Percentiles rank a stretch among this genome's conserved stretches.
Evolutionary conservation across 2,329 filamentous ascomycete species (phyloP).

Genomic region (Parascedosporium putredinis): DNA sequence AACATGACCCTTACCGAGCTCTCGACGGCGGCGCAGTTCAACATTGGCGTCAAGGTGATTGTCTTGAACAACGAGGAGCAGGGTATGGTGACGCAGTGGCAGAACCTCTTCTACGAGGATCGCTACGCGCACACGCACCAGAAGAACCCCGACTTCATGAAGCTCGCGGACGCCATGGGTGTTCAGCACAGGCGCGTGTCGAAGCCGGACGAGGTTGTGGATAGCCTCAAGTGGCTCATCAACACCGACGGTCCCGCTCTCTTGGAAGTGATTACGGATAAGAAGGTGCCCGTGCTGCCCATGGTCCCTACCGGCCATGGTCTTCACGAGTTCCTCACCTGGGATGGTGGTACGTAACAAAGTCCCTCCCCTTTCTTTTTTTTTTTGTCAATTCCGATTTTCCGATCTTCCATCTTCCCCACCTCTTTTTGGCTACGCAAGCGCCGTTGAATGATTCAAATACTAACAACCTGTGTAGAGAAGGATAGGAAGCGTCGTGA

Average conservation of each 20-base stretch:
- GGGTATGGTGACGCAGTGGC: slow-evolving; percentile 95
- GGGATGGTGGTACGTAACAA: slow-evolving; percentile 57
- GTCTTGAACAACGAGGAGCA: slow-evolving; percentile 95
- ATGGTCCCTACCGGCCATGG: slow-evolving; percentile 88
- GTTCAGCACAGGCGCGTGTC: slow-evolving; percentile 62
- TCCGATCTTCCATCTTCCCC: too few species aligned
- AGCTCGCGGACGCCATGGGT: slow-evolving; percentile 84
- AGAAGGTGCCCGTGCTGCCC: slow-evolving; percentile 87
- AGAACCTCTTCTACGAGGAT: slow-evolving; percentile 88
- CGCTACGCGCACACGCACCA: slow-evolving; percentile 82
- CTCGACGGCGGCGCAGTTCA: slow-evolving; percentile 85
- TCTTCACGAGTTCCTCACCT: slow-evolving; percentile 87
- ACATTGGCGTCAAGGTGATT: slow-evolving; percentile 92
- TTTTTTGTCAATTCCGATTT: too few species aligned
- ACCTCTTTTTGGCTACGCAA: too few species aligned
- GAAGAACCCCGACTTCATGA: slow-evolving; percentile 84
- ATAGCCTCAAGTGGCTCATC: slow-evolving; percentile 79
- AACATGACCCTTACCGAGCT: slow-evolving; percentile 97
- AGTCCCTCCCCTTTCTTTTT: background rate
- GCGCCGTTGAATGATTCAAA: background rate
- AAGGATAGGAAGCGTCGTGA: slow-evolving; percentile 59
- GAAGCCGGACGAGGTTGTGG: slow-evolving; percentile 67
- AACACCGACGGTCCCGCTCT: slow-evolving; percentile 67
- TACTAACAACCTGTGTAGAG: slow-evolving; percentile 35
- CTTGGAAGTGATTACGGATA: slow-evolving; percentile 84